phyloP scores from a whole-genome alignment of 1,284 basidiomycete genomes.

The Bjerkandera adusta region DNA sequence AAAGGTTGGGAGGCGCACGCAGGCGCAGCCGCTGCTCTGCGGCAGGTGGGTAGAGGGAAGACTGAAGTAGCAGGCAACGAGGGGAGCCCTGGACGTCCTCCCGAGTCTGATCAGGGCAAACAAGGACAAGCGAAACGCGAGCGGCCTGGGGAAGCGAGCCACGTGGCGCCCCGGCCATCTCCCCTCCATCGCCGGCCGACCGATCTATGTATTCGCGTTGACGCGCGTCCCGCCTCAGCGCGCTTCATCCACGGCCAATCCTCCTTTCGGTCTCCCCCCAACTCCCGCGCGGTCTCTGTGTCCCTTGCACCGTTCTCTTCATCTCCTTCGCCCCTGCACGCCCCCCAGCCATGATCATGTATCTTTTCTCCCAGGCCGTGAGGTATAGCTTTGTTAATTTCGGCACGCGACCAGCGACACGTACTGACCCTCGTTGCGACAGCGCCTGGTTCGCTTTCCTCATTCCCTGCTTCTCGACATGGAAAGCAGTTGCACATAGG shows the following conservation, averaged over 20 bases:
- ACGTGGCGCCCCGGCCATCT: constrained; percentile 16
- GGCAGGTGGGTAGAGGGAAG: constrained; percentile 12
- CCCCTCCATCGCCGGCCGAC: constrained; percentile 12
- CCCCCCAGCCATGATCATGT: constrained; percentile 41
- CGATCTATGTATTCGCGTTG: no score
- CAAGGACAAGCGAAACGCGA: constrained; percentile 25
- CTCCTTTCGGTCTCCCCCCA: no score
- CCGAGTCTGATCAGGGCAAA: constrained; percentile 21
- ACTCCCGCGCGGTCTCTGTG: not conserved
- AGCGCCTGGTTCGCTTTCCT: constrained; percentile 73
- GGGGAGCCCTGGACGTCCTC: constrained; percentile 17
- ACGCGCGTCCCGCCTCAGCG: constrained; percentile 6
- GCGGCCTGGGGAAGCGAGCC: constrained; percentile 4
- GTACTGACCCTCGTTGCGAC: constrained; percentile 1
- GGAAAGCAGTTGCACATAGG: constrained; percentile 61
- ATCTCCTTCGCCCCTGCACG: not conserved
- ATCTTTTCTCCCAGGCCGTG: constrained; percentile 43
- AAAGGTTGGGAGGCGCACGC: constrained; percentile 4
- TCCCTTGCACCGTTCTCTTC: not conserved
- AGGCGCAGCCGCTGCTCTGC: not conserved
- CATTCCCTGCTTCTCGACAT: constrained; percentile 60
- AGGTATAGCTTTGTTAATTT: constrained; percentile 30
- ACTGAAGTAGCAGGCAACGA: constrained; percentile 20
- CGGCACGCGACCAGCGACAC: not conserved
- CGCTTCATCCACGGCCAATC: not conserved